Base-by-base conservation (phyloP, 805 yeast species). In the Isabelozyma gotoi region DNA sequence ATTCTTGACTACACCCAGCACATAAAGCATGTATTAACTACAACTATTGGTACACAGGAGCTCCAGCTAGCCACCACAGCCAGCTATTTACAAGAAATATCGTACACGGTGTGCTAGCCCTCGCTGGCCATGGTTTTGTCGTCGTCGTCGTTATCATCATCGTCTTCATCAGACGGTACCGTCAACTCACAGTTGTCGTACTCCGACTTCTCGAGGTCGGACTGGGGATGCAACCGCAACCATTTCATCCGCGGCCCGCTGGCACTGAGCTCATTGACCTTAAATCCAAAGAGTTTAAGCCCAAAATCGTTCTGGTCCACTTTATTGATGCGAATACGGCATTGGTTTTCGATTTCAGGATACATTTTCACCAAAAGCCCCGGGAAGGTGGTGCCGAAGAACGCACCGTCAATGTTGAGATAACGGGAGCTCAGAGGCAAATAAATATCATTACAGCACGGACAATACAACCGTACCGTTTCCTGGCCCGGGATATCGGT, bases 221-320 rank as follows among this genome's bases (percentile, higher is more conserved):
- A 76, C 36, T 69, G 68, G 3, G 98, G 98, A 50, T 78, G 73
- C 61, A 81, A 82, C 54, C 98, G 80, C 48, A 92, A 74, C 99
- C 99, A 94, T 56, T 77, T 78, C 98, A 94, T 94, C 53, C 98
- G 78, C n/a, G 95, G 91, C 0, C 99, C 99, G 38, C 86, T 76
- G 21, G 77, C 69, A 36, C 96, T 84, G 42, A 68, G 59, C 59
- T 88, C 92, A 55, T 85, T 80, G 20, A 94, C 74, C 52, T 79
- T 80, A 72, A 94, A 94, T 1, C 99, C 99, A 68, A 88, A 94
- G 38, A 91, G 75, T 60, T 83, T 87, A 57, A 90, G 76, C 39
- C 87, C 85, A 60, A 77, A 84, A 46, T 73, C 78, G 50, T 73
- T 69, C 53, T 77, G 80, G 49, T 80, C 71, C 36, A 65, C 68